Evolutionary conservation across 2,329 filamentous ascomycete genomes (phyloP).

Genomic region (Coleophoma cylindrospora): DNA sequence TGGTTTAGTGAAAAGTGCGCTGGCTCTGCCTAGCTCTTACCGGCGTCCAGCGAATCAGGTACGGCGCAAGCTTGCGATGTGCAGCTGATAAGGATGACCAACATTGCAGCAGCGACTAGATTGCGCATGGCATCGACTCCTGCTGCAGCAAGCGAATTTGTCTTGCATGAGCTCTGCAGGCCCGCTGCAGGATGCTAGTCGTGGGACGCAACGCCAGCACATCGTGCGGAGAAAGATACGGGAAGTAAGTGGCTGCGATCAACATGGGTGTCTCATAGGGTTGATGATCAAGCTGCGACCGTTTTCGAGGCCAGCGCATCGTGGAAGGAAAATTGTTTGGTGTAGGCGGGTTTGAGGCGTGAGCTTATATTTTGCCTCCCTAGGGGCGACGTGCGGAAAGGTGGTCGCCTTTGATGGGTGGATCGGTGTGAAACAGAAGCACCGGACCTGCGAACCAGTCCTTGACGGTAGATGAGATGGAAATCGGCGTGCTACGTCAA

Average conservation of each 20-base stretch:
- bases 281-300: not conserved
- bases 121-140: not conserved
- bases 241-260: not conserved
- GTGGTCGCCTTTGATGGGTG: too few species aligned
- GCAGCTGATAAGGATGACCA: not conserved
- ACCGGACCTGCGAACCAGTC: too few species aligned
- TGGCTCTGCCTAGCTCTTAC: not conserved
- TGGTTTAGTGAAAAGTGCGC: not conserved
- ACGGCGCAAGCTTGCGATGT: not conserved
- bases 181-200: not conserved
- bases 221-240: not conserved
- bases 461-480: too few species aligned
- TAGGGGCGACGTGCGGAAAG: too few species aligned
- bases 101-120: not conserved
- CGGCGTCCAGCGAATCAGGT: not conserved
- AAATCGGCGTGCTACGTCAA: too few species aligned
- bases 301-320: not conserved
- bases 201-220: not conserved
- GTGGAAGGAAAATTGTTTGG: not conserved
- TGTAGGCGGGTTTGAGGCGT: not conserved
- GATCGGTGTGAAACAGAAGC: too few species aligned
- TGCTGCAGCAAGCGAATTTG: not conserved
- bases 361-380: not conserved
- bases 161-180: not conserved
- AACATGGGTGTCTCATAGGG: not conserved